phyloP scores from a whole-genome alignment of 805 yeast genomes.

The Spathaspora boniae region DNA sequence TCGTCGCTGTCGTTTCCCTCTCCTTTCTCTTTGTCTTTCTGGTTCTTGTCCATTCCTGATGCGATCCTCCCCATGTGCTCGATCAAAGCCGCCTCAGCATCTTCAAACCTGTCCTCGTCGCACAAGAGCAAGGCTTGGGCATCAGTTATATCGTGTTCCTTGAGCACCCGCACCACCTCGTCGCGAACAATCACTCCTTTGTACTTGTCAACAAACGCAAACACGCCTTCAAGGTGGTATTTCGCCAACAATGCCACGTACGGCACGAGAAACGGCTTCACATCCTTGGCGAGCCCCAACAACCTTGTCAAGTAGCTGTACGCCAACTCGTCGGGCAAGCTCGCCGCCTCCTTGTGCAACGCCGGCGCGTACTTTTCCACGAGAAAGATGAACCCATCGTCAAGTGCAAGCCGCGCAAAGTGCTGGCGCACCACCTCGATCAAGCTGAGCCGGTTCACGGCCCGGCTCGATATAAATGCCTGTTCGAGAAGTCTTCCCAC shows the following conservation, averaged over 20 bases:
- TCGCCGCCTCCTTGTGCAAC: slow-evolving; percentile 36
- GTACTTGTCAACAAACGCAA: slow-evolving; percentile 13
- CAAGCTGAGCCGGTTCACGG: slow-evolving; percentile 22
- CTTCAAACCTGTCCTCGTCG: slow-evolving; percentile 16
- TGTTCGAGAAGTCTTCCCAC: slow-evolving; percentile 22
- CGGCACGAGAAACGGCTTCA: slow-evolving; percentile 7
- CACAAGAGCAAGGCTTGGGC: slow-evolving; percentile 29
- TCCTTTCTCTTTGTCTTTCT: too few species aligned
- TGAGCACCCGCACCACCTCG: slow-evolving; percentile 16
- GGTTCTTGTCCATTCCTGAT: slow-evolving; percentile 11
- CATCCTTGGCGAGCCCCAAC: slow-evolving; percentile 21
- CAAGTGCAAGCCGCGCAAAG: slow-evolving; percentile 19
- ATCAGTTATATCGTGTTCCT: slow-evolving; percentile 21
- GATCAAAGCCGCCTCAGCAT: slow-evolving; percentile 28
- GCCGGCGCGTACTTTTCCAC: slow-evolving; percentile 35
- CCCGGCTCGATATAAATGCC: slow-evolving; percentile 16
- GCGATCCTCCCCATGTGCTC: slow-evolving; percentile 14
- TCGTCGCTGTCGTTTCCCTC: slow-evolving; percentile 11
- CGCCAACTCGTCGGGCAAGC: slow-evolving; percentile 20
- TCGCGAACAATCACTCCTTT: slow-evolving; percentile 2
- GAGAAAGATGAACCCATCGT: slow-evolving; percentile 33
- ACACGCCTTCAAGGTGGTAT: slow-evolving; percentile 20
- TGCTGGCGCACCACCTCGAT: slow-evolving; percentile 20
- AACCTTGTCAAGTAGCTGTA: slow-evolving; percentile 31
- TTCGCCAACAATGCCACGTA: slow-evolving; percentile 7